Evolutionary conservation across 768 basidiomycete genomes (phyloP).

Genomic region (Leccinum pellstonianum): DNA sequence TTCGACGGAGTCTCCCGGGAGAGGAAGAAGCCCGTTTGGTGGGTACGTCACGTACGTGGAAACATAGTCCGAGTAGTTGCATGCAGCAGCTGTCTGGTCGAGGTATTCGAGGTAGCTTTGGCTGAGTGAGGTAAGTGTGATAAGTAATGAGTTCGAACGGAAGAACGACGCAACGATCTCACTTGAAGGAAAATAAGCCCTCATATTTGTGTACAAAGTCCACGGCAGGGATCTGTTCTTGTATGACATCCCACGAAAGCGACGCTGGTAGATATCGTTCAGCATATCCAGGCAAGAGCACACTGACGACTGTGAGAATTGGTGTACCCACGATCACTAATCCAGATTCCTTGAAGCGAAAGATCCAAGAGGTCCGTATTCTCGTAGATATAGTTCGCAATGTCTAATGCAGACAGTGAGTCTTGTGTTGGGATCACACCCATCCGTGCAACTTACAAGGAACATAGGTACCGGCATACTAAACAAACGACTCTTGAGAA

Average conservation of each 20-base stretch:
- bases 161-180: slow-evolving; percentile 15
- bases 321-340: slow-evolving; percentile 58
- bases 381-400: slow-evolving; percentile 71
- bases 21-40: slow-evolving; percentile 61
- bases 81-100: slow-evolving; percentile 49
- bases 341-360: slow-evolving; percentile 68
- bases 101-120: slow-evolving; percentile 61
- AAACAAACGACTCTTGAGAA: neutral
- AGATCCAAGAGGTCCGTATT: slow-evolving; percentile 53
- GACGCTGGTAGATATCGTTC: slow-evolving; percentile 38
- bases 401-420: slow-evolving; percentile 42
- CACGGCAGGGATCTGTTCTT: slow-evolving; percentile 69
- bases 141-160: neutral
- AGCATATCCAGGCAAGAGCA: neutral
- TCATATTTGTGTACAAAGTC: slow-evolving; percentile 72
- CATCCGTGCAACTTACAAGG: slow-evolving; percentile 42
- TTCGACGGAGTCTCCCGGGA: slow-evolving; percentile 56
- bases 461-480: slow-evolving; percentile 76
- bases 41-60: slow-evolving; percentile 66
- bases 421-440: slow-evolving; percentile 25
- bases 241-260: slow-evolving; percentile 62
- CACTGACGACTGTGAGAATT: neutral
- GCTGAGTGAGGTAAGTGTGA: slow-evolving; percentile 39
- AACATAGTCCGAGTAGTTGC: slow-evolving; percentile 63
- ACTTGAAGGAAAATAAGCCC: slow-evolving; percentile 74